These are phyloP conservation scores for Metschnikowia vanudenii DNA, from an alignment of 805 yeast genomes.

Conservation along the genomic window DNA sequence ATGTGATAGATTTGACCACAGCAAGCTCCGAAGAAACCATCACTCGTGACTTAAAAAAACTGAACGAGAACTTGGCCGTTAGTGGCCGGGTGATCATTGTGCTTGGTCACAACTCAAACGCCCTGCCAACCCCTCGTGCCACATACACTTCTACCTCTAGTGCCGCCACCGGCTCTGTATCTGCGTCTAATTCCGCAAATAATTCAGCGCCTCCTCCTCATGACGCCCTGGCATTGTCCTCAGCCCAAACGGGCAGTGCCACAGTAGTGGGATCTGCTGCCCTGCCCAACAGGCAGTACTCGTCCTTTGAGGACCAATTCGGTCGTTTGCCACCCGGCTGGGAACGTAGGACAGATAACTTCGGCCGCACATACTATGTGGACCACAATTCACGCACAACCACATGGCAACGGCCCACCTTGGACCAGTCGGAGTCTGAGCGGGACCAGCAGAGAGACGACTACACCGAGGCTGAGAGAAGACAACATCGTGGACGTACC, in stretches of 20 bases:
- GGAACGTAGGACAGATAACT: constrained; percentile 97
- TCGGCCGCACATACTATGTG: constrained; percentile 96
- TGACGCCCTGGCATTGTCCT: constrained; percentile 11
- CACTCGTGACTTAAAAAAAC: constrained; percentile 86
- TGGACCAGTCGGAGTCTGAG: constrained; percentile 75
- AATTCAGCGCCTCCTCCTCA: constrained; percentile 18
- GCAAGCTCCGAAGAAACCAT: constrained; percentile 71
- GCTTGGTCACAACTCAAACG: constrained; percentile 47
- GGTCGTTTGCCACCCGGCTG: constrained; percentile 98
- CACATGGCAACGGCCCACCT: constrained; percentile 97
- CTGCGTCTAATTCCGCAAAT: constrained; percentile 10
- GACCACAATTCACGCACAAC: constrained; percentile 98
- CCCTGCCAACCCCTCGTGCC: constrained; percentile 4
- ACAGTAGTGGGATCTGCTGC: constrained; percentile 13
- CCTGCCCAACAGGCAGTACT: constrained; percentile 57
- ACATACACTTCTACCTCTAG: background rate
- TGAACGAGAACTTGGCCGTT: constrained; percentile 90
- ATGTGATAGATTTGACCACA: constrained; percentile 68
- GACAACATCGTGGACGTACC: constrained; percentile 87
- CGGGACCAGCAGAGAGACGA: constrained; percentile 60
- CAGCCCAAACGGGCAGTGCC: constrained; percentile 4
- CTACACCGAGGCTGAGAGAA: constrained; percentile 81
- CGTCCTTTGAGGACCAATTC: constrained; percentile 94
- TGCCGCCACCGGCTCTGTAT: background rate
- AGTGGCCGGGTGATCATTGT: constrained; percentile 87